Base-by-base conservation (phyloP, 495 filamentous ascomycete genomes). In the Saxophila tyrrhenica region DNA sequence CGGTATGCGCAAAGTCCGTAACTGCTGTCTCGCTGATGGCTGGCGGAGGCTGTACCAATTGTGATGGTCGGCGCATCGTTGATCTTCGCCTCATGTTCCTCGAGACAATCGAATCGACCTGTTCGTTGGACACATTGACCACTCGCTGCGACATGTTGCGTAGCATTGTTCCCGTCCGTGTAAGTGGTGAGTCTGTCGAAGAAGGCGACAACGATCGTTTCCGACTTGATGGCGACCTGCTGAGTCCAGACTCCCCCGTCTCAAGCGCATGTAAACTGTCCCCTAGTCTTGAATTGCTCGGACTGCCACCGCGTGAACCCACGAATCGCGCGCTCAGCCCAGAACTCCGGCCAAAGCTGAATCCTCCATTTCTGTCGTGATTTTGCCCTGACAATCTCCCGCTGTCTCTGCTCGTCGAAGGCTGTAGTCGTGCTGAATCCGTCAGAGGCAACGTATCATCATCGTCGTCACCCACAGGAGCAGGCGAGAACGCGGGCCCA, bases 121-220 rank as follows among this genome's bases (percentile, higher is more conserved):
- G 78, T 60, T 96, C 89, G 63, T 92, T 94, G 71, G 91, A 94
- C 54, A 99, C 74, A 65, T 95, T 96, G 63, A 97, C 92, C 53
- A 99, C 89, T 68, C 92, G 89, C 70, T 95, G 89, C 19, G 94
- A 96, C 81, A 97, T 94, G 60, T 89, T 89, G 60, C 89, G 85
- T 69, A 99, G 83, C 63, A 97, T 92, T 2, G 90, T 94, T 29
- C 89, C 86, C 51, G 92, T 87, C 60, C 87, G 75, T 20, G 78
- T 76, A 51, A 94, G 67, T 35, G 88, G 82, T 41, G 83, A 78
- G 48, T 75, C 75, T 11, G 80, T 78, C 9, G 78, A 65, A n/a
- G 81, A 81, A 2, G 81, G 75, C 3, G 90, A 95, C 54, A 74
- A 62, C 10, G 73, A 69, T 63, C 81, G 48, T 64, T 82, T 75